These are phyloP conservation scores for Avena eriantha DNA, from an alignment of 176 grass and related monocot species.

Conservation along the genomic window DNA sequence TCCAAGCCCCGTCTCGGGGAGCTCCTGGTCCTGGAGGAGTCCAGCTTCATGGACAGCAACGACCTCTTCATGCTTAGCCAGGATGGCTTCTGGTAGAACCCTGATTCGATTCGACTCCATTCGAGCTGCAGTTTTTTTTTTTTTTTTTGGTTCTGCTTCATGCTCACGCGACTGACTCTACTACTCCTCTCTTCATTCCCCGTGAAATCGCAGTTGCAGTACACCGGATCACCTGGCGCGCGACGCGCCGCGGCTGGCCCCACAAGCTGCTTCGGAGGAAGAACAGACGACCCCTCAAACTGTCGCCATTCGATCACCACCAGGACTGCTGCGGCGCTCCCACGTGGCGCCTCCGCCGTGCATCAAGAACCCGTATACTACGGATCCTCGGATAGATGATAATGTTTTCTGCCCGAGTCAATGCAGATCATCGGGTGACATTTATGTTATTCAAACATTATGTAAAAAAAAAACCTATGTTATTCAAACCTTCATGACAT, in stretches of 20 bases:
- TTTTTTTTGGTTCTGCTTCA: too few species aligned
- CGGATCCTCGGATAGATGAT: conserved; percentile 42
- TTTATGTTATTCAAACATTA: conserved; percentile 7
- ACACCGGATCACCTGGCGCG: too few species aligned
- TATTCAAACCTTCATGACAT: too few species aligned
- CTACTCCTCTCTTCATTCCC: too few species aligned
- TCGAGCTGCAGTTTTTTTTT: too few species aligned
- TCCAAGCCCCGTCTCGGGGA: conserved; percentile 48
- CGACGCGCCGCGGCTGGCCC: too few species aligned
- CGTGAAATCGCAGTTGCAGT: too few species aligned
- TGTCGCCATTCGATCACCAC: conserved; percentile 57
- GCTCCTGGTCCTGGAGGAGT: conserved; percentile 68
- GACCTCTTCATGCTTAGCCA: conserved; percentile 80
- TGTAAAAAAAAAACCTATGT: too few species aligned
- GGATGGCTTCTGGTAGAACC: conserved; percentile 45
- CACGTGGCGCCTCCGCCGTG: conserved; percentile 79
- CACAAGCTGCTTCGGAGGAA: conserved; percentile 39
- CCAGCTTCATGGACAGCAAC: conserved; percentile 50
- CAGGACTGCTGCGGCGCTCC: not conserved
- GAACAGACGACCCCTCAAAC: not conserved
- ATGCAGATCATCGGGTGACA: conserved; percentile 67
- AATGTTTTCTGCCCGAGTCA: conserved; percentile 64
- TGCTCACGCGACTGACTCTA: too few species aligned
- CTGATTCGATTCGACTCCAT: too few species aligned
- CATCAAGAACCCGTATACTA: conserved; percentile 78